Conservation (phyloP, 192 early-diverging fungal genomes). For the Cladochytrium replicatum region DNA sequence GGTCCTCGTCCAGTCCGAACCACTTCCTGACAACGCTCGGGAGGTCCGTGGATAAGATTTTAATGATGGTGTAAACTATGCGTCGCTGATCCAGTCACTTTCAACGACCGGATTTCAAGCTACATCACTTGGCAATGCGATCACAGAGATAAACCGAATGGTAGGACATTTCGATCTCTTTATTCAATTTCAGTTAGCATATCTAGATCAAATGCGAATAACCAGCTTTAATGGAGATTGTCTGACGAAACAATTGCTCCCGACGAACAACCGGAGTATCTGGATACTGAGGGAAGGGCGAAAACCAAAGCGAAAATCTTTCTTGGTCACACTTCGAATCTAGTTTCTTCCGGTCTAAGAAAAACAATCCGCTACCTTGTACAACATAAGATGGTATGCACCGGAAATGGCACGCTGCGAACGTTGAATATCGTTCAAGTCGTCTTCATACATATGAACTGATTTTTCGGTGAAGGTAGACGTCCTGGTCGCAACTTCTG, state of each 20-base stretch:
- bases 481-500: constrained; percentile 84
- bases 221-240: constrained; percentile 61
- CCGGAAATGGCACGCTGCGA: background rate
- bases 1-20: constrained; percentile 58
- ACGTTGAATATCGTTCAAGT: background rate
- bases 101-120: constrained; percentile 88
- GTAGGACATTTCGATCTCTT: constrained; percentile 26
- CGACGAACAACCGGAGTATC: constrained; percentile 45
- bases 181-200: background rate
- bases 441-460: background rate
- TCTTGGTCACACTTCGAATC: constrained; percentile 94
- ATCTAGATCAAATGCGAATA: constrained; percentile 4
- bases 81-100: constrained; percentile 60
- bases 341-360: constrained; percentile 91
- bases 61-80: constrained; percentile 71
- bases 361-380: constrained; percentile 85
- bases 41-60: constrained; percentile 86
- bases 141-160: constrained; percentile 90
- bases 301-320: constrained; percentile 92
- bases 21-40: constrained; percentile 55
- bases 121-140: constrained; percentile 73
- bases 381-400: constrained; percentile 65
- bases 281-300: constrained; percentile 49
- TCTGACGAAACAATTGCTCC: constrained; percentile 71
- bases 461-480: too few relatives aligned